A percentile compares a stretch with the other conserved stretches of the same genome.
These are phyloP conservation scores for Fusarium miscanthi DNA, from an alignment of 2,329 filamentous ascomycete genomes.

Conservation along the genomic window DNA sequence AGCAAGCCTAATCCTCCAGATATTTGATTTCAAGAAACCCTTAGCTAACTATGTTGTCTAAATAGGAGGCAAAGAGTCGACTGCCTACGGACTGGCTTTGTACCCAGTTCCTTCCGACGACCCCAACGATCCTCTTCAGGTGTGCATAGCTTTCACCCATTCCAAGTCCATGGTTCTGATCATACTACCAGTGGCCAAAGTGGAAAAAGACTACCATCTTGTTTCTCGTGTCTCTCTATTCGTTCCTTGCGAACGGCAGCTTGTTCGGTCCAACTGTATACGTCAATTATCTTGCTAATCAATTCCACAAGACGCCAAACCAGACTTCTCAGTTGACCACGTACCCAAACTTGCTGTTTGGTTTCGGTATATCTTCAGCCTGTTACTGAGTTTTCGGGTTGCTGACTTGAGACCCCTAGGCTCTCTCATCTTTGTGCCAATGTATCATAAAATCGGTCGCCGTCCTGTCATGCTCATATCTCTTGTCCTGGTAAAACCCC, in stretches of 20 bases:
- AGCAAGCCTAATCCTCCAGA: neutral
- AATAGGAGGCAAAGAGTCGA: neutral
- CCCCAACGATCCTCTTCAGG: neutral
- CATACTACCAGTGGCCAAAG: neutral
- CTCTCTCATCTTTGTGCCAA: neutral
- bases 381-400: accelerated
- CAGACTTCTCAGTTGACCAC: neutral
- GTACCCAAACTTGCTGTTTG: neutral
- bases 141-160: too few species aligned
- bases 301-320: neutral
- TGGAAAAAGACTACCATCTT: neutral
- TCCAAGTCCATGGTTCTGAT: neutral
- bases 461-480: neutral
- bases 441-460: neutral
- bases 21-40: neutral
- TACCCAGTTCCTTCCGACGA: neutral
- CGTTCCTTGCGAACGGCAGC: neutral
- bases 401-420: neutral
- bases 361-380: neutral
- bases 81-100: neutral
- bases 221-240: neutral
- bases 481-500: neutral
- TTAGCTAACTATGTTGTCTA: too few species aligned
- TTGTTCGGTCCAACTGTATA: neutral
- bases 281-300: neutral